phyloP scores from a whole-genome alignment of 1,284 basidiomycete species.

The Ustilago sp. region DNA sequence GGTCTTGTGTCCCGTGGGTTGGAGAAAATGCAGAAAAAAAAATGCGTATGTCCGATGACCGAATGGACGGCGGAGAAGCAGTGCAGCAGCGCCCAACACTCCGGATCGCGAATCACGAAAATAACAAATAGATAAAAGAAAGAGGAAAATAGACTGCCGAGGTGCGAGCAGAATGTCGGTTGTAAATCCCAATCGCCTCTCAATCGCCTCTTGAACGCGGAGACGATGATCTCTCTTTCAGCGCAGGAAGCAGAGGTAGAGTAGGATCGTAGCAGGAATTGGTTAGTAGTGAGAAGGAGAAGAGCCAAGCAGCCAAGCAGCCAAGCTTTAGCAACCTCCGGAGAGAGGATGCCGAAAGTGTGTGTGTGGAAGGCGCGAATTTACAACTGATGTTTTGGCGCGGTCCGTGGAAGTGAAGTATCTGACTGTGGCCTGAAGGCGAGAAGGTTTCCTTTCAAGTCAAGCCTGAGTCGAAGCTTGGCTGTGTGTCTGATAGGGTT shows the following conservation, averaged over 20 bases:
- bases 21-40: neutral
- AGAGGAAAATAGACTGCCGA: neutral
- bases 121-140: neutral
- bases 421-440: neutral
- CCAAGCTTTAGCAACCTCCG: neutral
- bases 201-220: no score
- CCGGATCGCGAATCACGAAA: conserved; percentile 4
- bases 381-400: neutral
- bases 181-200: no score
- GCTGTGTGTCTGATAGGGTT: neutral
- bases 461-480: neutral
- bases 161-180: neutral
- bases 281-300: neutral
- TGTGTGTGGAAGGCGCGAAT: neutral
- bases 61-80: conserved; percentile 10
- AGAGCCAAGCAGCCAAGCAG: conserved; percentile 3
- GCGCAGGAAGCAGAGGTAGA: no score
- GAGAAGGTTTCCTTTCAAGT: neutral
- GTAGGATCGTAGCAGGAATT: no score
- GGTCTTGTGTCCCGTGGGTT: neutral
- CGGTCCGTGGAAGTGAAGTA: neutral
- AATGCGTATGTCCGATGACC: conserved; percentile 18
- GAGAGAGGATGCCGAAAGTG: neutral
- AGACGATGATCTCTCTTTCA: no score
- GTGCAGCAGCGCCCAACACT: neutral